Conservation (phyloP, 2,329 filamentous ascomycete species). For the Pestalotiopsis sp. region DNA sequence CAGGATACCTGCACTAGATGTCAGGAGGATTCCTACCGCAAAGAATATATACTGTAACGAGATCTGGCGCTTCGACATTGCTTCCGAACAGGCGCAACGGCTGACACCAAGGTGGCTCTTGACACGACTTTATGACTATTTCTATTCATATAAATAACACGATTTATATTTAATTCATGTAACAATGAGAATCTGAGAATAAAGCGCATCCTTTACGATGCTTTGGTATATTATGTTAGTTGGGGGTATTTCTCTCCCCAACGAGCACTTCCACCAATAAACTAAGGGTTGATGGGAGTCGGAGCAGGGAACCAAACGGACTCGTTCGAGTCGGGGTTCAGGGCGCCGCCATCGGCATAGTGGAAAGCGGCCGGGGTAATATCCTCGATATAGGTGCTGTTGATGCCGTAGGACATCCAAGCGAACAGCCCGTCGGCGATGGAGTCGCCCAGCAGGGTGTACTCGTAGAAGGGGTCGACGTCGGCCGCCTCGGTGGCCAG, state of each 20-base stretch:
- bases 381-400: constrained; percentile 22
- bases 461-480: constrained; percentile 4
- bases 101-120: neutral
- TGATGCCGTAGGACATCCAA: constrained; percentile 38
- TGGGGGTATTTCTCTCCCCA: too few species aligned
- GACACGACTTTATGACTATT: constrained; percentile 2
- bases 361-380: constrained; percentile 21
- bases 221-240: too few species aligned
- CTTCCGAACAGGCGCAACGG: neutral
- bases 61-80: neutral
- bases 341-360: constrained; percentile 22
- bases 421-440: constrained; percentile 5
- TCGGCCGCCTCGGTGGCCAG: neutral
- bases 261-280: neutral
- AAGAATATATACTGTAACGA: neutral
- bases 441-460: neutral
- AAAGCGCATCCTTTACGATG: too few species aligned
- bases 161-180: neutral
- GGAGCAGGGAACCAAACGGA: neutral
- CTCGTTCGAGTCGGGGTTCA: constrained; percentile 4
- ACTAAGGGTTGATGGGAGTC: neutral
- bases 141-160: neutral
- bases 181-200: neutral
- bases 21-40: neutral
- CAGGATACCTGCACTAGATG: neutral